Evolutionary conservation across 2,329 filamentous ascomycete species (phyloP), one percentile per base, ranked within the genome.

Genomic region (Cladophialophora immunda): DNA sequence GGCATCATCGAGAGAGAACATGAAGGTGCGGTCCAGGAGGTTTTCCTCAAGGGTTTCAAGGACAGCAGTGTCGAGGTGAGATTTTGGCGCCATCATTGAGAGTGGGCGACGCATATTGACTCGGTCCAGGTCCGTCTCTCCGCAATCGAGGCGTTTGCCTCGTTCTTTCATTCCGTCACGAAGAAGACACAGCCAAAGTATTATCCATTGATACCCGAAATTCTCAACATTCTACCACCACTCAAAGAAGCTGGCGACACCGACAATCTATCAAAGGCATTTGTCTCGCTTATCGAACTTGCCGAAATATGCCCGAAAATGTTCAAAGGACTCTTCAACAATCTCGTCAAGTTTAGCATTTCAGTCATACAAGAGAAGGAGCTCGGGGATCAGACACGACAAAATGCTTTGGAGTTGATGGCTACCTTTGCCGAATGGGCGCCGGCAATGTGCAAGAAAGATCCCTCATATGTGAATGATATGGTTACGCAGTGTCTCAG

Each of bases 401-500:
- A 99, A 79, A 98, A 98, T 76, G 93, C 94, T 0, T 85, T 99
- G 50, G 95, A 99, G 79, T 86, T 99, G 64, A 97, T 99, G 92
- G 94, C 94, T 29, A 99, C 95, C 0, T 99, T 99, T 78, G 94
- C 94, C 71, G 95, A 99, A 76, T 95, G 94, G 75, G 92, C 93
- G 0, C 93, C 95, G 4, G 90, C 91, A 41, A 94, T 98, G 89
- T 98, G 95, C 84, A 92, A 91, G 77, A 97, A 97, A 78, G 94
- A 99, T 76, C 81, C 89, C n/a, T 90, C 89, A 11, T 99, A 96
- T 80, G 95, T 94, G 1, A 90, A 87, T 68, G 93, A 97, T 71
- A 99, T 99, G 95, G 96, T 99, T 71, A 98, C 94, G 0, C 95
- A 99, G 79, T 99, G 95, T 78, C 83, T 99, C 72, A 98, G 94